Percentiles rank a stretch among this genome's conserved stretches.
Evolutionary conservation across 345 rosid species (phyloP).

Genomic region (Psidium guajava): DNA sequence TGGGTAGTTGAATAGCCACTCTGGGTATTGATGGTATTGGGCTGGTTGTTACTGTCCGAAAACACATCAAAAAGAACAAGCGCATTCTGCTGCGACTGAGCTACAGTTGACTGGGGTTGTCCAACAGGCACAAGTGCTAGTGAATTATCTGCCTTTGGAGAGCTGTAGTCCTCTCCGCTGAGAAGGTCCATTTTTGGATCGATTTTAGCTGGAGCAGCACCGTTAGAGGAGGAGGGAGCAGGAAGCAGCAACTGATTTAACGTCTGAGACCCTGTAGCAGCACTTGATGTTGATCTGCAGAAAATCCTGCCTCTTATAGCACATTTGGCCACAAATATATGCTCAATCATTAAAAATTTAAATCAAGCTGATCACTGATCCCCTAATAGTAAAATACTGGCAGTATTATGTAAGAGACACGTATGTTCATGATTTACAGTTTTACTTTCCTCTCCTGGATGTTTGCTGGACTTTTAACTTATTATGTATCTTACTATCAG

Average conservation of each 20-base stretch:
- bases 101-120: constrained; percentile 37
- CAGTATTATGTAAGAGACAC: background rate
- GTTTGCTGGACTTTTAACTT: background rate
- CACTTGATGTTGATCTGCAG: constrained; percentile 51
- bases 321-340: background rate
- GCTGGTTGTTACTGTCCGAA: constrained; percentile 37
- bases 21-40: constrained; percentile 41
- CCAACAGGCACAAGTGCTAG: constrained; percentile 84
- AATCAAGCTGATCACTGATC: background rate
- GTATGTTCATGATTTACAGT: background rate
- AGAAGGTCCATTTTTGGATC: constrained; percentile 80
- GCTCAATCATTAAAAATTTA: background rate
- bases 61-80: constrained; percentile 85
- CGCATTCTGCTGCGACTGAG: constrained; percentile 76
- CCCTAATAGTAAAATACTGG: background rate
- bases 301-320: background rate
- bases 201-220: constrained; percentile 30
- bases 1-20: constrained; percentile 32
- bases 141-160: constrained; percentile 50
- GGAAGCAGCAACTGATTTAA: constrained; percentile 70
- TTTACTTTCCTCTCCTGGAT: background rate
- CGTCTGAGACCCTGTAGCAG: constrained; percentile 34
- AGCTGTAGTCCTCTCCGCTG: constrained; percentile 79
- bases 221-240: constrained; percentile 69
- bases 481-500: background rate